A percentile compares a stretch with the other conserved stretches of the same genome.
phyloP scores from a whole-genome alignment of 768 basidiomycete species.

The Clitopilus hobsonii region DNA sequence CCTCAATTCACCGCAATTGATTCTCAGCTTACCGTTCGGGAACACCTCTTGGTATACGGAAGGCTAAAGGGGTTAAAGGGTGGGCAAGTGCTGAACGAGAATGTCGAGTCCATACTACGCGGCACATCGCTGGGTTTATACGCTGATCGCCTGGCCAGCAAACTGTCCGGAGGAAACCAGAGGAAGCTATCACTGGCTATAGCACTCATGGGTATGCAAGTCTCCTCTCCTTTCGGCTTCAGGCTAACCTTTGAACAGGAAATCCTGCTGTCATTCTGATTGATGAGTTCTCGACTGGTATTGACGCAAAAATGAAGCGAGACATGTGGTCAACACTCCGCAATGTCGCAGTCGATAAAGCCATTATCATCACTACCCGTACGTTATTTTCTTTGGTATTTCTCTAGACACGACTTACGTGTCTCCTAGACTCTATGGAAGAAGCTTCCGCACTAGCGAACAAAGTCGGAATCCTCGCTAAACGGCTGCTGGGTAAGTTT shows the following conservation, averaged over 20 bases:
- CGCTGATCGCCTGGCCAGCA: slow-evolving; percentile 67
- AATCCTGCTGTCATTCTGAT: slow-evolving; percentile 77
- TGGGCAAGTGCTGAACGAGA: slow-evolving; percentile 44
- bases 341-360: slow-evolving; percentile 61
- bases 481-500: slow-evolving; percentile 56
- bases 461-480: slow-evolving; percentile 74
- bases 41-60: slow-evolving; percentile 71
- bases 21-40: slow-evolving; percentile 68
- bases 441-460: slow-evolving; percentile 75
- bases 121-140: slow-evolving; percentile 58
- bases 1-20: slow-evolving; percentile 86
- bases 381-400: slow-evolving; percentile 16
- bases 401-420: neutral
- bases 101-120: slow-evolving; percentile 51
- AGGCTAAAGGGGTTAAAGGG: slow-evolving; percentile 61
- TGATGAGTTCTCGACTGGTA: slow-evolving; percentile 80
- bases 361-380: slow-evolving; percentile 72
- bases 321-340: slow-evolving; percentile 79
- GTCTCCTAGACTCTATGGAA: slow-evolving; percentile 67
- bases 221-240: neutral
- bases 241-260: slow-evolving; percentile 38
- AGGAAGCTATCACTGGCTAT: slow-evolving; percentile 74
- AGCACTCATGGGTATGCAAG: slow-evolving; percentile 62
- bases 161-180: slow-evolving; percentile 77
- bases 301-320: slow-evolving; percentile 79